A percentile compares a stretch with the other conserved stretches of the same genome.
Evolutionary conservation across 495 filamentous ascomycete genomes (phyloP).

Genomic region (Tuber indicum): DNA sequence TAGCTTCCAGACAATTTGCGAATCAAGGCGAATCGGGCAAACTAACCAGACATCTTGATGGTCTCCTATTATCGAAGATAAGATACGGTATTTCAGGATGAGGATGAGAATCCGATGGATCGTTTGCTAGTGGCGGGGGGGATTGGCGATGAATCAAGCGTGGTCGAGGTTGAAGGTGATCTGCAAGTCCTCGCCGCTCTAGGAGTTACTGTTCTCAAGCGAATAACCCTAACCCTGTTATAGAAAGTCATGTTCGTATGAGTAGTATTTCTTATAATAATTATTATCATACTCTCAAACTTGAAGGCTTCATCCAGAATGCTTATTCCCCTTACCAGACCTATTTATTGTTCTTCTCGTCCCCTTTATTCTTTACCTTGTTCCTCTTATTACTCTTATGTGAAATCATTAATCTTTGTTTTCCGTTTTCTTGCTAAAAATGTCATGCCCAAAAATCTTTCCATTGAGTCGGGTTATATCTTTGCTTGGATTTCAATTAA

Average conservation of each 20-base stretch:
- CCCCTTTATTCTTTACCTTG: no score
- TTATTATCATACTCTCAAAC: no score
- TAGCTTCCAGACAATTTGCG: slow-evolving; percentile 17
- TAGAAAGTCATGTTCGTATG: no score
- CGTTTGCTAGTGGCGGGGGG: neutral
- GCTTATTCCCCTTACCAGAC: neutral
- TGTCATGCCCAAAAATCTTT: no score
- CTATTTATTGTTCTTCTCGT: no score
- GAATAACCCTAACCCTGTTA: neutral
- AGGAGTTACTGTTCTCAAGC: neutral
- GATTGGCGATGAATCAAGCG: neutral
- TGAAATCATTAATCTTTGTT: no score
- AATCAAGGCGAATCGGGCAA: slow-evolving; percentile 12
- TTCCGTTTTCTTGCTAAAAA: no score
- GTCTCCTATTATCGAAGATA: slow-evolving; percentile 14
- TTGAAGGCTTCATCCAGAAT: no score
- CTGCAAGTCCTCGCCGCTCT: neutral
- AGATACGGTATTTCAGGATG: slow-evolving; percentile 2
- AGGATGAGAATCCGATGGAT: neutral
- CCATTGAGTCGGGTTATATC: no score
- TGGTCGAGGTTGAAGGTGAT: neutral
- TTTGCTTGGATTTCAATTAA: no score
- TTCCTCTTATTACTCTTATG: no score
- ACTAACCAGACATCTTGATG: slow-evolving; percentile 45
- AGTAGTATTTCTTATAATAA: no score